phyloP scores from a whole-genome alignment of 768 basidiomycete genomes.

The Russula brevipes region DNA sequence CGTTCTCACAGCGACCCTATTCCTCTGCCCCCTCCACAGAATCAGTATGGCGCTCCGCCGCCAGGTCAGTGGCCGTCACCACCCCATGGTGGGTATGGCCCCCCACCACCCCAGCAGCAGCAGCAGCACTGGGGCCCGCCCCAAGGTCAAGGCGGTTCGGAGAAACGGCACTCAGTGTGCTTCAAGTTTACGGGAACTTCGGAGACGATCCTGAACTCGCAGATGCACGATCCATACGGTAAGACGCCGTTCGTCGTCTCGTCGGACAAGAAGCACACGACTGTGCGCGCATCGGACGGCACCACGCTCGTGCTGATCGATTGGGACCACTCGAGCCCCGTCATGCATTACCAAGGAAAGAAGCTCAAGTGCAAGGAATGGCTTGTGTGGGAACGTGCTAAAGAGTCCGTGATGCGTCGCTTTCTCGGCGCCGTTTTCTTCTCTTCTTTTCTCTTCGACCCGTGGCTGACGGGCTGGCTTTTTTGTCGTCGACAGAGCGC shows the following conservation, averaged over 20 bases:
- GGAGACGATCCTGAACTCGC: slow-evolving; percentile 6
- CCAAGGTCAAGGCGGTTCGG: not conserved
- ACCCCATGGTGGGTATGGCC: too few species aligned
- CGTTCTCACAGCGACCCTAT: not conserved
- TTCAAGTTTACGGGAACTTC: slow-evolving; percentile 9
- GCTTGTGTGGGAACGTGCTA: slow-evolving; percentile 1
- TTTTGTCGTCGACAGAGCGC: not conserved
- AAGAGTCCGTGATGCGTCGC: not conserved
- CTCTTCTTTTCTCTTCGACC: too few species aligned
- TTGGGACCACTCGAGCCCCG: slow-evolving; percentile 17
- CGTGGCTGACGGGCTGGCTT: not conserved
- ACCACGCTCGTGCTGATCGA: slow-evolving; percentile 11
- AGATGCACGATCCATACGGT: slow-evolving; percentile 14
- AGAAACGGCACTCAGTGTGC: not conserved
- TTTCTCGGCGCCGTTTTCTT: not conserved
- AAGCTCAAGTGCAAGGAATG: slow-evolving; percentile 14
- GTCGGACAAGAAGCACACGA: slow-evolving; percentile 17
- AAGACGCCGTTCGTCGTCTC: slow-evolving; percentile 9
- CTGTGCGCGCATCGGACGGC: slow-evolving; percentile 1
- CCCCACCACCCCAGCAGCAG: not conserved
- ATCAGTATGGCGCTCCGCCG: slow-evolving; percentile 1
- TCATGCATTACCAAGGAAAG: slow-evolving; percentile 12
- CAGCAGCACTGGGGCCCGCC: slow-evolving; percentile 8
- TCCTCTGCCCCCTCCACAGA: not conserved
- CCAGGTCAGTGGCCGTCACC: not conserved